These are phyloP conservation scores for Pythium guiyangense DNA, from an alignment of 352 stramenopile genomes.

Conservation along the genomic window DNA sequence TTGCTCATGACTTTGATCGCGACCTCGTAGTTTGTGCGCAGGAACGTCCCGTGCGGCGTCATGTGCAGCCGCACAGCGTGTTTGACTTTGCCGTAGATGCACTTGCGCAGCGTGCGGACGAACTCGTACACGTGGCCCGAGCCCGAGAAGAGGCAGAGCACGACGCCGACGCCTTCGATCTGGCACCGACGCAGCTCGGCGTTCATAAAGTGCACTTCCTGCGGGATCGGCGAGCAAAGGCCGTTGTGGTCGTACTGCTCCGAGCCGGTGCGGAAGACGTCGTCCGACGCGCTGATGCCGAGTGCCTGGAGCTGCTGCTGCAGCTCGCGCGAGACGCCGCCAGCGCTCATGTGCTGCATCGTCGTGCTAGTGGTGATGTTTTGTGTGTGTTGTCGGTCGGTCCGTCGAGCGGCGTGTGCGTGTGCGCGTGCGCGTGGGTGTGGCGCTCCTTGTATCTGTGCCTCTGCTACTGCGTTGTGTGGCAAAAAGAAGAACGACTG, in stretches of 20 bases:
- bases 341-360: slow-evolving; percentile 27
- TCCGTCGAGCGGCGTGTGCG: too few relatives aligned
- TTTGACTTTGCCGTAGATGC: slow-evolving; percentile 87
- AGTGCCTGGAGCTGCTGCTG: slow-evolving; percentile 77
- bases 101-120: slow-evolving; percentile 82
- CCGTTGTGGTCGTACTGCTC: slow-evolving; percentile 79
- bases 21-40: slow-evolving; percentile 77
- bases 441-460: too few relatives aligned
- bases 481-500: too few relatives aligned
- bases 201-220: slow-evolving; percentile 87
- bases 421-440: too few relatives aligned
- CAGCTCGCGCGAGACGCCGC: slow-evolving; percentile 52
- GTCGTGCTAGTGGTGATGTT: not conserved
- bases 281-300: slow-evolving; percentile 75
- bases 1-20: slow-evolving; percentile 89
- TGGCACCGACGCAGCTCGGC: slow-evolving; percentile 71
- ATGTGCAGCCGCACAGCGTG: slow-evolving; percentile 82
- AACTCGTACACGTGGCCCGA: slow-evolving; percentile 83
- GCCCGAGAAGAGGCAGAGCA: slow-evolving; percentile 77
- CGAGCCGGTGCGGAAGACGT: slow-evolving; percentile 76
- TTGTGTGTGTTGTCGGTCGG: too few relatives aligned
- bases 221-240: slow-evolving; percentile 76
- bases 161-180: slow-evolving; percentile 69
- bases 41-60: slow-evolving; percentile 64
- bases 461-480: too few relatives aligned